These are phyloP conservation scores for Gentiana macrophylla DNA, from an alignment of 257 asterid genomes.

Conservation along the genomic window DNA sequence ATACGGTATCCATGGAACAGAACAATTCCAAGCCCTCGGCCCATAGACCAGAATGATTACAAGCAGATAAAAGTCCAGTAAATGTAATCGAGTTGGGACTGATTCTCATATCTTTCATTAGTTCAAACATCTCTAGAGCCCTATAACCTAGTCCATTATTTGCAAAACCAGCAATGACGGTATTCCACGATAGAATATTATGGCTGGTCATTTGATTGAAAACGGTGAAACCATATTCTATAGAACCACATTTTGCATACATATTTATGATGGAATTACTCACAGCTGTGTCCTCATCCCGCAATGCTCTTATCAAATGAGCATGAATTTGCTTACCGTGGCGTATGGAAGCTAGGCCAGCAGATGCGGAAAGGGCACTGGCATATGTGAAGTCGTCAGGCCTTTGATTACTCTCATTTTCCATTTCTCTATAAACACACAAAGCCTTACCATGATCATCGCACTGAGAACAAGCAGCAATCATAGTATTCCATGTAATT, in stretches of 20 bases:
- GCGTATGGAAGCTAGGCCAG: constrained; percentile 40
- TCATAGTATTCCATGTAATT: constrained; percentile 55
- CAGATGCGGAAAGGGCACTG: constrained; percentile 49
- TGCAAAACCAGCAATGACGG: constrained; percentile 53
- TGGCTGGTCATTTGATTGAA: constrained; percentile 37
- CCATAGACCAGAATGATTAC: constrained; percentile 65
- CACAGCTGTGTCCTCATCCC: constrained; percentile 37
- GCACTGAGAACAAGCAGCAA: constrained; percentile 48
- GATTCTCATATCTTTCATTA: constrained; percentile 34
- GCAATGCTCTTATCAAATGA: constrained; percentile 32
- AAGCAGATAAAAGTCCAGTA: constrained; percentile 53
- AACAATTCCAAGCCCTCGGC: constrained; percentile 38
- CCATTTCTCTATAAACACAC: constrained; percentile 46
- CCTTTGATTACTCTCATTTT: constrained; percentile 11
- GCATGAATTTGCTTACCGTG: constrained; percentile 60
- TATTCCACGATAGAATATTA: constrained; percentile 67
- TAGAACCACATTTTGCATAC: constrained; percentile 68
- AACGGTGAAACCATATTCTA: constrained; percentile 18
- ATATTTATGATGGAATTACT: constrained; percentile 61
- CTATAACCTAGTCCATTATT: constrained; percentile 47
- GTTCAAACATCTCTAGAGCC: constrained; percentile 29
- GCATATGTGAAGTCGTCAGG: constrained; percentile 56
- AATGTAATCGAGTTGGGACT: constrained; percentile 61
- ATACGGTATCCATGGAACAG: constrained; percentile 27
- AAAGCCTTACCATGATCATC: constrained; percentile 39